A percentile compares a stretch with the other conserved stretches of the same genome.
phyloP scores from a whole-genome alignment of 2,329 filamentous ascomycete species.

The Rutstroemia sp. region DNA sequence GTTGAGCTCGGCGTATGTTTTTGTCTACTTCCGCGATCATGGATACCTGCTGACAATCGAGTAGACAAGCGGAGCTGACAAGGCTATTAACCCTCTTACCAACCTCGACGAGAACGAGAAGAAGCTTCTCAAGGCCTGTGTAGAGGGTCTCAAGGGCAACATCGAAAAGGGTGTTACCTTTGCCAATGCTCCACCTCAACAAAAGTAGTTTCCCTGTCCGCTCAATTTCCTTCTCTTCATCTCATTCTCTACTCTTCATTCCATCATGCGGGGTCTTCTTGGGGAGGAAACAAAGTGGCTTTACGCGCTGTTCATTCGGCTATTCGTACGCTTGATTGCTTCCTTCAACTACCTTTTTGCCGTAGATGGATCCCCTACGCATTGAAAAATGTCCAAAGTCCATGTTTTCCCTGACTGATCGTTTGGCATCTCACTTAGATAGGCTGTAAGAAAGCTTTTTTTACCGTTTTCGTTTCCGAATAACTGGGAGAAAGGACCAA shows the following conservation, averaged over 20 bases:
- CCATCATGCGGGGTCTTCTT: background rate
- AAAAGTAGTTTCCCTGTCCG: slow-evolving; percentile 11
- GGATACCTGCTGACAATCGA: slow-evolving; percentile 73
- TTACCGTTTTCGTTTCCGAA: background rate
- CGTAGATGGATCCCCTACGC: background rate
- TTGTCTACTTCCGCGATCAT: slow-evolving; percentile 43
- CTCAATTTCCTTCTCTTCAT: background rate
- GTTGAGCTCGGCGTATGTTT: slow-evolving; percentile 90
- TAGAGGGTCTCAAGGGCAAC: slow-evolving; percentile 49
- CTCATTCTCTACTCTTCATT: background rate
- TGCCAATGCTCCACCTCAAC: slow-evolving; percentile 23
- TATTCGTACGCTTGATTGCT: background rate
- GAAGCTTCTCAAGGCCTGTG: slow-evolving; percentile 3
- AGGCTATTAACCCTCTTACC: slow-evolving; percentile 6
- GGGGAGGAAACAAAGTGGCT: background rate
- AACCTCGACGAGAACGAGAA: slow-evolving; percentile 22
- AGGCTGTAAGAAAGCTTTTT: slow-evolving; percentile 8
- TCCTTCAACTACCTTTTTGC: background rate
- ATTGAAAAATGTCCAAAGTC: background rate
- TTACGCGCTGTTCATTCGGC: background rate
- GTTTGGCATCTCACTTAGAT: slow-evolving; percentile 9
- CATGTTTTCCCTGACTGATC: slow-evolving; percentile 5
- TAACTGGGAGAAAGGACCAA: background rate
- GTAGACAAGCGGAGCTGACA: slow-evolving; percentile 50
- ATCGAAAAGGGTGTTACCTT: slow-evolving; percentile 79